Base-by-base conservation (phyloP, 805 yeast genomes). In the Yarrowia sp. region DNA sequence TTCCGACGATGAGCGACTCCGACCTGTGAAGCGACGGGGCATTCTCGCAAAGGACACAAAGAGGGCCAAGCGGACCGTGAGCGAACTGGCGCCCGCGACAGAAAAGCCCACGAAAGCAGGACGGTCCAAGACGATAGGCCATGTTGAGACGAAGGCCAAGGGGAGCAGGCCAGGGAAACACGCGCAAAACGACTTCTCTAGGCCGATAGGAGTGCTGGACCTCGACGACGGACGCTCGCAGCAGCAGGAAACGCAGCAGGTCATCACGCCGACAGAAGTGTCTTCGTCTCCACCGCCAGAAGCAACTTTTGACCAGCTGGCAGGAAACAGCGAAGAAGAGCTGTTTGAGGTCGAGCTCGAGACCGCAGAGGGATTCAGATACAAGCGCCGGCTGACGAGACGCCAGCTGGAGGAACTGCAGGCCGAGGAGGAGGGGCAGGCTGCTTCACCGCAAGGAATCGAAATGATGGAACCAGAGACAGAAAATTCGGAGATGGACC, bases 271-370 rank as follows among this genome's bases (percentile, higher is more conserved):
- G 0, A 51, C 58, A 51, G 58, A 51, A 8, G 42, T 51, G 8
- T 35, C 42, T 9, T 49, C 56, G 9, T 42, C 58, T 1, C 41
- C 41, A 24, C 58, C 58, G 9, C 22, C 13, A 24, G 35, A 44
- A 1, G 24, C 22, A 6, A 12, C 29, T 6, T 2, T 49, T 16
- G 27, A 14, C 25, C 16, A 9, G 55, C 14, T 31, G 1, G 27
- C 13, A 9, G 44, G 32, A 1, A 27, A 13, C 24, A 29, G 24
- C 2, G 61, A 55, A 1, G 61, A 55, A 7, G 61, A 55, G 13
- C 21, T 55, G 33, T 55, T 55, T 31, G 61, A 55, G 22, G 61
- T 55, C n/a, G 61, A 55, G 13, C 21, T 55, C 6, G 61, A 55
- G n/a, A 51, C 58, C 5, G 61, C 46, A 2, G 61, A 55, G 18